These are phyloP conservation scores for Tilletia walkeri DNA, from an alignment of 1,284 basidiomycete genomes.

Conservation along the genomic window DNA sequence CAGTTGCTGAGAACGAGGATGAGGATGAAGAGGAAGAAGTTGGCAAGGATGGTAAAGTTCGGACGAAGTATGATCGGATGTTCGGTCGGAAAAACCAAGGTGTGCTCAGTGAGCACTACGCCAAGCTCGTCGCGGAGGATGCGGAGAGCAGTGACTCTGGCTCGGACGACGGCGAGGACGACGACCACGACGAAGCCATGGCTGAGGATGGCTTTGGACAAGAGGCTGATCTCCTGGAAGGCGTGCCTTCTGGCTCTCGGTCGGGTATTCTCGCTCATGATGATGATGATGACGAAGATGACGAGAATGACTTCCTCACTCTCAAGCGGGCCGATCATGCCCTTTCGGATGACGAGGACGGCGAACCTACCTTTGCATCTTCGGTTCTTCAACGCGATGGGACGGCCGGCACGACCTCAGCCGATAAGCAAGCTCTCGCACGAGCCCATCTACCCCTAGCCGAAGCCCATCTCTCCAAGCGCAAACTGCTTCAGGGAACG, in stretches of 20 bases:
- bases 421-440: neutral
- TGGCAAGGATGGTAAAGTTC: slow-evolving; percentile 25
- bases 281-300: slow-evolving; percentile 58
- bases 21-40: slow-evolving; percentile 49
- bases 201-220: slow-evolving; percentile 18
- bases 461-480: slow-evolving; percentile 61
- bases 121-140: slow-evolving; percentile 75
- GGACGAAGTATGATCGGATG: slow-evolving; percentile 96
- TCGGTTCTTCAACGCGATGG: slow-evolving; percentile 1
- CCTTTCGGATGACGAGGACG: slow-evolving; percentile 57
- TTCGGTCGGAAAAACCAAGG: slow-evolving; percentile 95
- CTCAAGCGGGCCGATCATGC: slow-evolving; percentile 87
- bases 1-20: slow-evolving; percentile 33
- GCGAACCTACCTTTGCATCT: slow-evolving; percentile 23
- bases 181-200: slow-evolving; percentile 26
- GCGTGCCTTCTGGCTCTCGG: neutral
- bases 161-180: slow-evolving; percentile 59
- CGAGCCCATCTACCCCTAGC: slow-evolving; percentile 10
- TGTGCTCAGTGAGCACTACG: slow-evolving; percentile 86
- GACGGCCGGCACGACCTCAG: neutral
- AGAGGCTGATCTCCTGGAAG: slow-evolving; percentile 11
- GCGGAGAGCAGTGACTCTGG: slow-evolving; percentile 54
- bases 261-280: slow-evolving; percentile 14
- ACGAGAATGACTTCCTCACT: slow-evolving; percentile 84
- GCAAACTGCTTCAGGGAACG: slow-evolving; percentile 69